phyloP scores from a whole-genome alignment of 2,329 filamentous ascomycete genomes.

The Ambrosiella cleistominuta region DNA sequence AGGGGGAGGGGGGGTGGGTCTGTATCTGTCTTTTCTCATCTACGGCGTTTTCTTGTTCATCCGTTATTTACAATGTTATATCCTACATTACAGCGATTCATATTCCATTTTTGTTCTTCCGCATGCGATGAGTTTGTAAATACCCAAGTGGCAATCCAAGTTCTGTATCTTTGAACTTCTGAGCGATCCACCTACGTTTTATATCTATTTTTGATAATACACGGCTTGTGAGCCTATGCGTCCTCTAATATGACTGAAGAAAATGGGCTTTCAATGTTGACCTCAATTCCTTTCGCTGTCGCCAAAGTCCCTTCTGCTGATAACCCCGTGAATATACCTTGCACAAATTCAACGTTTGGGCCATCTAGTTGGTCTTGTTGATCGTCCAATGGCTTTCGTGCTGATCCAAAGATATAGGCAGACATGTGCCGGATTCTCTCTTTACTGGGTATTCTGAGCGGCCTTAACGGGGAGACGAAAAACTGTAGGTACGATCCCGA shows the following conservation, averaged over 20 bases:
- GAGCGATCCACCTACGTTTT: too few relatives aligned
- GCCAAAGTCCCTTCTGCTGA: constrained; percentile 41
- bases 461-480: constrained; percentile 28
- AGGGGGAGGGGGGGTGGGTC: background rate
- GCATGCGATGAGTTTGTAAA: too few relatives aligned
- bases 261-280: constrained; percentile 12
- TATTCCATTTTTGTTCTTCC: too few relatives aligned
- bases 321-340: constrained; percentile 41
- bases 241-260: background rate
- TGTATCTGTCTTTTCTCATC: background rate
- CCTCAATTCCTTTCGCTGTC: constrained; percentile 6
- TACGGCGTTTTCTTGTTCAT: background rate
- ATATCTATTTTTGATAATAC: too few relatives aligned
- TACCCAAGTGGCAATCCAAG: too few relatives aligned
- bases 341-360: background rate
- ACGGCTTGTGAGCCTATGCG: too few relatives aligned
- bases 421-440: too few relatives aligned
- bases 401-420: constrained; percentile 19
- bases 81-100: background rate
- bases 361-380: background rate
- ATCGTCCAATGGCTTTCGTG: background rate
- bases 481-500: constrained; percentile 52
- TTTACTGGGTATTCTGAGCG: background rate
- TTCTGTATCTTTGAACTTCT: too few relatives aligned
- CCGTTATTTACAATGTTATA: background rate